Base-by-base conservation (phyloP, 371 early-diverging fungal species). In the Actinomortierella ambigua region DNA sequence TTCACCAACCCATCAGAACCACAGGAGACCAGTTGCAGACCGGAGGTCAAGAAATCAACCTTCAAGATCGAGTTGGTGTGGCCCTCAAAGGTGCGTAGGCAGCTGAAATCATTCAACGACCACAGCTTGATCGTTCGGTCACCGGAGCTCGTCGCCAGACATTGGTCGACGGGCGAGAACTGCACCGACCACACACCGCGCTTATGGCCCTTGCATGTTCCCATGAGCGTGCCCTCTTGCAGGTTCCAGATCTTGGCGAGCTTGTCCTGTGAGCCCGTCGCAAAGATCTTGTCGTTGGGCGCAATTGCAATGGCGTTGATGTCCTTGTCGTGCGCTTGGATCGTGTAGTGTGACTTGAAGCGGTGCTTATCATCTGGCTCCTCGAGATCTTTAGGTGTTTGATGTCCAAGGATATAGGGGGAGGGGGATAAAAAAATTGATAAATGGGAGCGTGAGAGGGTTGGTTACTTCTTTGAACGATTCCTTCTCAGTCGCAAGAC, bases 231-330 rank as follows among this genome's bases (percentile, higher is more conserved):
- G 11, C 99, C 99, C 18, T 92, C 89, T 40, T 86, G 91, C 14
- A 89, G 81, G 44, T 86, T 90, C 98, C 98, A 99, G 22, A 97
- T 68, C 81, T 96, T 97, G 63, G 94, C 95, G 0, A 95, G 90
- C 79, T 95, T 98, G 81, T 99, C 99, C 75, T 97, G 97, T 27
- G 98, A 96, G 20, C 93, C 98, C 7, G 97, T 95, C 0, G 96
- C 98, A 82, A 99, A 94, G 15, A 93, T 67, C 54, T 89, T 87
- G 76, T 96, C 95, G 78, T 95, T 96, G 3, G 96, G 96, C 3
- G 97, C 87, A 27, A 99, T 84, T 28, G 92, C 86, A 27, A 99
- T 85, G 2, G 95, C 84, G 70, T 99, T 98, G 73, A 99, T 96
- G 73, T 98, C 98, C 81, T 96, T 97, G 29, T 96, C 98, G 79